Evolutionary conservation across 2,329 filamentous ascomycete species (phyloP), one percentile per base, ranked within the genome.

Genomic region (Phialophora verrucosa): DNA sequence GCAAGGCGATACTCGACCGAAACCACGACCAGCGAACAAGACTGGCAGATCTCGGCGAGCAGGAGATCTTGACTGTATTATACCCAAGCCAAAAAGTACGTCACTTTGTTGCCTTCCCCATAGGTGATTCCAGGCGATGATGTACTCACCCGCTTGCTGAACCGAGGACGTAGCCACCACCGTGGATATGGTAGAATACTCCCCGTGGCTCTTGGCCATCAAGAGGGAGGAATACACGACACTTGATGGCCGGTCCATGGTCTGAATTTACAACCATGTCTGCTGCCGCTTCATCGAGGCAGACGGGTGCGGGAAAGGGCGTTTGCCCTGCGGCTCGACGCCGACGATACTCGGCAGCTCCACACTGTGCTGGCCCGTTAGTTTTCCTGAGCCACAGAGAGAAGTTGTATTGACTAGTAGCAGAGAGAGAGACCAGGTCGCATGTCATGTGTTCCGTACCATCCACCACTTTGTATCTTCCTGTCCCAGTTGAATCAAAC

Each of bases 1-100:
- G 60, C 60, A 29, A 62, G 47, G 51, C 60, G 60, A 31, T 62
- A 62, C 31, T 62, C 60, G n/a, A 62, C 60, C 23, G 49, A 55
- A 4, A 49, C 51, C 29, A 62, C 14, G 20, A 62, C 25, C 32
- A 62, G 64, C 17, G 38, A 44, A n/a, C 1, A 44, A 7, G 38
- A n/a, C 4, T 44, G 4, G 38, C 38, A 44, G 38, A 44, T 44
- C 38, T 44, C 38, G 6, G 38, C 17, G 38, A 44, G 38, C 38
- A 44, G 38, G 38, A 44, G 38, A 44, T 44, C 38, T 44, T 44
- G 38, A 8, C 17, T 44, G 38, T n/a, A 44, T 44, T 3, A 42
- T 42, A 12, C 1, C 38, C 38, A 44, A 44, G 17, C 11, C 38
- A 14, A 42, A 17, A n/a, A 44, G 3, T 8, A 44, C 17, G 38